A percentile compares a stretch with the other conserved stretches of the same genome.
Conservation (phyloP, 345 rosid genomes). For the Aegle marmelos region DNA sequence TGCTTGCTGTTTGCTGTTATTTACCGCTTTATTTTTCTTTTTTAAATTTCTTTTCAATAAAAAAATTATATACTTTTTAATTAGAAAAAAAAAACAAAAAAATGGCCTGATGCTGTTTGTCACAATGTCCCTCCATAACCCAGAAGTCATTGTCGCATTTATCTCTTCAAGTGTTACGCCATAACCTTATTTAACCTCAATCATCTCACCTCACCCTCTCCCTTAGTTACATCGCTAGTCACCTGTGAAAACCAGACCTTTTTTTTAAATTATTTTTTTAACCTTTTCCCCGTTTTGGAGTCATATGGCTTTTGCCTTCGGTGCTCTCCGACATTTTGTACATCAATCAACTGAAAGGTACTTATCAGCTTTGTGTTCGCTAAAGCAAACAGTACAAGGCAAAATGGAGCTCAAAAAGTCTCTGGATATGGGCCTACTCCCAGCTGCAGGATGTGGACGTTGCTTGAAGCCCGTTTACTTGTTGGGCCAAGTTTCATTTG, state of each 20-base stretch:
- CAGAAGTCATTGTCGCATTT: slow-evolving; percentile 10
- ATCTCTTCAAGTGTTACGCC: background rate
- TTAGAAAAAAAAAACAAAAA: too few species aligned
- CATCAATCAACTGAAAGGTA: background rate
- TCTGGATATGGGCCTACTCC: background rate
- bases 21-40: background rate
- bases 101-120: background rate
- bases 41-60: background rate
- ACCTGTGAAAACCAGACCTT: background rate
- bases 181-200: background rate
- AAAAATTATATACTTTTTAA: too few species aligned
- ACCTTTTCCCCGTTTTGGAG: background rate
- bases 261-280: too few species aligned
- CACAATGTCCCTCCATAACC: background rate
- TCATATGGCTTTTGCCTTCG: background rate
- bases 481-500: background rate
- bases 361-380: background rate
- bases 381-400: background rate
- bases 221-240: background rate
- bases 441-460: background rate
- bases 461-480: background rate
- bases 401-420: too few species aligned
- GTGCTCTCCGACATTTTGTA: background rate
- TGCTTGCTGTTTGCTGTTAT: background rate
- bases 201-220: background rate